These are phyloP conservation scores for Kodamaea fungicola DNA, from an alignment of 1,139 yeast species.

Conservation along the genomic window DNA sequence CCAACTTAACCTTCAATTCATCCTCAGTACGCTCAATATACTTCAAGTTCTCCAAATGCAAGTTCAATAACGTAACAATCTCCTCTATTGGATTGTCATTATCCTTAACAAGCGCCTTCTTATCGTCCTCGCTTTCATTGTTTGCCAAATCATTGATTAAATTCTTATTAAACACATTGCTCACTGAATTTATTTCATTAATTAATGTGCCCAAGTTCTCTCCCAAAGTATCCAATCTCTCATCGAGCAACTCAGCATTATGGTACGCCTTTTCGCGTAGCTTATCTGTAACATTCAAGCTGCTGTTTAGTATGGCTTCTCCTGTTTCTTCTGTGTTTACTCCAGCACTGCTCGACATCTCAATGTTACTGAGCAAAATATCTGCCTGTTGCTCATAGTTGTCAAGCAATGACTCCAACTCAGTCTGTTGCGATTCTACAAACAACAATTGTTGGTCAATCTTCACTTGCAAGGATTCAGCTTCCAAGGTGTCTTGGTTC, in stretches of 20 bases:
- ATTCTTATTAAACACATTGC: constrained; percentile 72
- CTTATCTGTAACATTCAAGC: constrained; percentile 61
- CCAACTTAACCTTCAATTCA: constrained; percentile 62
- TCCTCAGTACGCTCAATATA: constrained; percentile 78
- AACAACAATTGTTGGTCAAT: constrained; percentile 85
- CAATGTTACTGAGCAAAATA: constrained; percentile 43
- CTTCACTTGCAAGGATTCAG: constrained; percentile 80
- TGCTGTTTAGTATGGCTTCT: constrained; percentile 12
- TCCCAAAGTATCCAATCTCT: constrained; percentile 74
- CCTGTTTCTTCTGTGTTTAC: constrained; percentile 8
- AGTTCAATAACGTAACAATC: constrained; percentile 76
- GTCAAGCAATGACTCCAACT: constrained; percentile 75
- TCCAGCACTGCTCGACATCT: constrained; percentile 18
- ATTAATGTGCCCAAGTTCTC: constrained; percentile 73
- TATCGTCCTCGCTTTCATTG: constrained; percentile 19
- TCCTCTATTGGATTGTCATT: constrained; percentile 52
- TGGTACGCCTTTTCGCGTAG: constrained; percentile 88
- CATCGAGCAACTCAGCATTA: constrained; percentile 83
- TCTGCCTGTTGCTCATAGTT: constrained; percentile 88
- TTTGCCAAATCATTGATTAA: constrained; percentile 30
- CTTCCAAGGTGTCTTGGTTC: constrained; percentile 73
- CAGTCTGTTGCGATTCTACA: constrained; percentile 90
- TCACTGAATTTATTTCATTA: constrained; percentile 80
- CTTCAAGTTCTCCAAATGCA: constrained; percentile 85
- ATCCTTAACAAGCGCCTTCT: constrained; percentile 11